Evolutionary conservation across 2,329 filamentous ascomycete species (phyloP).

Genomic region (Chrysoporthe austroafricana): DNA sequence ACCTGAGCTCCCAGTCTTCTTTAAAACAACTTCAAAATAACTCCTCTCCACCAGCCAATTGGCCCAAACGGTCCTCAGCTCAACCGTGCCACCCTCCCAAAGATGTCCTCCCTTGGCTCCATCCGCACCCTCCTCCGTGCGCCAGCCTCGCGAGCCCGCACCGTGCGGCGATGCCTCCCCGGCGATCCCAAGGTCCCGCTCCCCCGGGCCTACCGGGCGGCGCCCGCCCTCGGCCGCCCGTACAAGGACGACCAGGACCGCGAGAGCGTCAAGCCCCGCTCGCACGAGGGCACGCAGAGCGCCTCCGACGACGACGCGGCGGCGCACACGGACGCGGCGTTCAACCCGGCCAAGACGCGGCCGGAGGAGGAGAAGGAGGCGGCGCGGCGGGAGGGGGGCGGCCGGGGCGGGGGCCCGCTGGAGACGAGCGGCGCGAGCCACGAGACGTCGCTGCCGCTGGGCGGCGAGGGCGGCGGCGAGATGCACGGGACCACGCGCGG

Average conservation of each 20-base stretch:
- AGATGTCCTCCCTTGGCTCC: constrained; percentile 22
- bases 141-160: constrained; percentile 20
- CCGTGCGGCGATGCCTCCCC: constrained; percentile 15
- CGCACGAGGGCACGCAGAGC: constrained; percentile 70
- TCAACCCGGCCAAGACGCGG: constrained; percentile 67
- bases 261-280: constrained; percentile 65
- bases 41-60: background rate
- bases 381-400: constrained; percentile 42
- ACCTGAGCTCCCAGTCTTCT: too few species aligned
- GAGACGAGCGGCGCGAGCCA: constrained; percentile 51
- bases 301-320: constrained; percentile 66
- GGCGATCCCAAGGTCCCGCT: constrained; percentile 6
- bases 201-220: constrained; percentile 40
- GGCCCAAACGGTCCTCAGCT: background rate
- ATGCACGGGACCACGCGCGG: constrained; percentile 36
- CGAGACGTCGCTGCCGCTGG: constrained; percentile 45
- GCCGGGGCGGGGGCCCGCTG: constrained; percentile 40
- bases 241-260: constrained; percentile 62
- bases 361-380: constrained; percentile 63
- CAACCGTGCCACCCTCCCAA: background rate
- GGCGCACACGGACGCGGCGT: constrained; percentile 64
- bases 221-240: constrained; percentile 35
- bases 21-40: background rate
- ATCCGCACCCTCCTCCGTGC: constrained; percentile 26
- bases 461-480: constrained; percentile 41